phyloP scores from a whole-genome alignment of 2,329 filamentous ascomycete species.

The Sclerotinia nivalis region DNA sequence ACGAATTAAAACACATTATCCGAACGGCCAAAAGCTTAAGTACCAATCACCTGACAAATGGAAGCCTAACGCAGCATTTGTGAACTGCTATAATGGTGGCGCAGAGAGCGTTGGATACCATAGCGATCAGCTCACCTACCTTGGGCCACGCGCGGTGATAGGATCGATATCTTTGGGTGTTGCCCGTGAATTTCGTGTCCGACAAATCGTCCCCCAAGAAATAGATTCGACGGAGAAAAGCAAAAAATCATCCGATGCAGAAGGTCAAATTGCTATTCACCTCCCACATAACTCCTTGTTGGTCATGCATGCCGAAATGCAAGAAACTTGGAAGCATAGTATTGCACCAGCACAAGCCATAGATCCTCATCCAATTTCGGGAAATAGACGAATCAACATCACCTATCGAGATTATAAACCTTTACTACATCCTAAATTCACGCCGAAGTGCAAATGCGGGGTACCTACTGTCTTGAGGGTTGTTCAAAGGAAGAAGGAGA shows the following conservation, averaged over 20 bases:
- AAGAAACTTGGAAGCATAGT: constrained; percentile 93
- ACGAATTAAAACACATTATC: constrained; percentile 69
- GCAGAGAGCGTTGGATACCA: constrained; percentile 88
- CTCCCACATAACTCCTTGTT: constrained; percentile 92
- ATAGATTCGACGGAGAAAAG: constrained; percentile 30
- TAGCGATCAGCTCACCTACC: constrained; percentile 87
- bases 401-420: constrained; percentile 88
- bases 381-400: constrained; percentile 83
- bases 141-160: constrained; percentile 85
- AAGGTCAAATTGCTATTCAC: constrained; percentile 89
- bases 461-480: constrained; percentile 71
- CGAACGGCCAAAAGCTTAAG: constrained; percentile 69
- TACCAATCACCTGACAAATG: constrained; percentile 74
- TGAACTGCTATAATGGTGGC: constrained; percentile 88
- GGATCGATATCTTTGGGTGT: constrained; percentile 90
- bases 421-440: constrained; percentile 73
- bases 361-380: constrained; percentile 80
- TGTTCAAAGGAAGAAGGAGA: constrained; percentile 76
- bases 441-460: constrained; percentile 74
- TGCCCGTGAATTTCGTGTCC: constrained; percentile 87
- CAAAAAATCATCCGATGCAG: constrained; percentile 57
- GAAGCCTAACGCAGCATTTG: constrained; percentile 87
- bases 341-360: constrained; percentile 75
- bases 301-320: constrained; percentile 97
- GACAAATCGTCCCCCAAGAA: constrained; percentile 68